Conservation (phyloP, 1,284 basidiomycete species). For the Trichosporon faecale region DNA sequence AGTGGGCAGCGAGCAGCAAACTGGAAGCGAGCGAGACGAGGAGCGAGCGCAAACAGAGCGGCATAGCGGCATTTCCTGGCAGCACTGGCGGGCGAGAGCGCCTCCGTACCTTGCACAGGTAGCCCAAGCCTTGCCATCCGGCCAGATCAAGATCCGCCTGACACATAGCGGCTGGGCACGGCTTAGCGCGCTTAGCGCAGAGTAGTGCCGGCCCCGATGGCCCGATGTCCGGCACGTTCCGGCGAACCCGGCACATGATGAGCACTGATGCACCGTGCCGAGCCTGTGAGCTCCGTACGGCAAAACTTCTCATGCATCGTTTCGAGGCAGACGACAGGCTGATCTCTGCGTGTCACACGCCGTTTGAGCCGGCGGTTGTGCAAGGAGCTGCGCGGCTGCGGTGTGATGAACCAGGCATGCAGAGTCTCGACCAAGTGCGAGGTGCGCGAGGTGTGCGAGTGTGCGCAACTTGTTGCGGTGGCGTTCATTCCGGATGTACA, state of each 20-base stretch:
- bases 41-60: background rate
- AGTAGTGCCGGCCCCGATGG: background rate
- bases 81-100: too few species aligned
- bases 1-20: background rate
- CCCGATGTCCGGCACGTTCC: background rate
- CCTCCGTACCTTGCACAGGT: too few species aligned
- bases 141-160: background rate
- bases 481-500: constrained; percentile 6
- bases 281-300: background rate
- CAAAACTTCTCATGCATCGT: background rate
- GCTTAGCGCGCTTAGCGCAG: background rate
- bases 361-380: too few species aligned
- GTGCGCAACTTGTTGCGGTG: background rate
- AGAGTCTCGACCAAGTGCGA: background rate
- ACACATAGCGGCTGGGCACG: background rate
- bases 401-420: background rate
- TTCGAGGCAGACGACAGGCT: background rate
- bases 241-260: background rate
- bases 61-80: too few species aligned
- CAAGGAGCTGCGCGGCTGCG: background rate
- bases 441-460: background rate
- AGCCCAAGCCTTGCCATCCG: too few species aligned
- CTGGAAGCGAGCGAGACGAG: background rate
- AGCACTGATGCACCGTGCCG: background rate
- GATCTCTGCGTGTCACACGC: too few species aligned